These are phyloP conservation scores for Voacanga thouarsii DNA, from an alignment of 257 asterid species.

Conservation along the genomic window DNA sequence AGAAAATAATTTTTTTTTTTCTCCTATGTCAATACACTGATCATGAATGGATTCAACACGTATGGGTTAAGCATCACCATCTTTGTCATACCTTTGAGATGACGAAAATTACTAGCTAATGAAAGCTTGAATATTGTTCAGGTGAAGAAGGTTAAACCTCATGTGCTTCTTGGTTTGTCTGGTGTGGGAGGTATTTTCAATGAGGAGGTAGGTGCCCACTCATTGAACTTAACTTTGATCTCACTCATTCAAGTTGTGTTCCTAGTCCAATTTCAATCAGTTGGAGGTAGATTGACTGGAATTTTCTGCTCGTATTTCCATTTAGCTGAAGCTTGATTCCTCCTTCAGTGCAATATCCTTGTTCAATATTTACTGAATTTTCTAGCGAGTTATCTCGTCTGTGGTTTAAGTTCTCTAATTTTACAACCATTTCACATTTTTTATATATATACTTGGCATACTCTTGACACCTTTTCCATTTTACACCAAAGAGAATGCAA, in stretches of 20 bases:
- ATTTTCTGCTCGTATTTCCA: background rate
- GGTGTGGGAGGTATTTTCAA: slow-evolving; percentile 91
- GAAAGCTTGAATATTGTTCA: slow-evolving; percentile 37
- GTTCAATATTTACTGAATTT: background rate
- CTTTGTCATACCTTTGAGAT: background rate
- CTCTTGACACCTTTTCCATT: background rate
- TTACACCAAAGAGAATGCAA: background rate
- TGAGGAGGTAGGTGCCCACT: slow-evolving; percentile 61
- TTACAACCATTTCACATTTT: background rate
- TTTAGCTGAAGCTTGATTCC: background rate
- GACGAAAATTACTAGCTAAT: slow-evolving; percentile 1
- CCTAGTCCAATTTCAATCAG: background rate
- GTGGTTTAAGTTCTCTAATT: background rate
- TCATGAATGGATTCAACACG: background rate
- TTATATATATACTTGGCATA: background rate
- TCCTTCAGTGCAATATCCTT: background rate
- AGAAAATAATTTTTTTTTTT: no score
- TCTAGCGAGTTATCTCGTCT: background rate
- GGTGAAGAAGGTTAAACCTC: slow-evolving; percentile 95
- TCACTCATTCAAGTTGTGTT: background rate
- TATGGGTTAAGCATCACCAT: slow-evolving; percentile 3
- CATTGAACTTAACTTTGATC: background rate
- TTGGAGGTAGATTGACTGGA: background rate
- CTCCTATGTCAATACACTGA: background rate
- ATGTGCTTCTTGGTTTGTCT: slow-evolving; percentile 97